Evolutionary conservation across 1,284 basidiomycete genomes (phyloP), one percentile per base, ranked within the genome.

Genomic region (Malassezia cuniculi): DNA sequence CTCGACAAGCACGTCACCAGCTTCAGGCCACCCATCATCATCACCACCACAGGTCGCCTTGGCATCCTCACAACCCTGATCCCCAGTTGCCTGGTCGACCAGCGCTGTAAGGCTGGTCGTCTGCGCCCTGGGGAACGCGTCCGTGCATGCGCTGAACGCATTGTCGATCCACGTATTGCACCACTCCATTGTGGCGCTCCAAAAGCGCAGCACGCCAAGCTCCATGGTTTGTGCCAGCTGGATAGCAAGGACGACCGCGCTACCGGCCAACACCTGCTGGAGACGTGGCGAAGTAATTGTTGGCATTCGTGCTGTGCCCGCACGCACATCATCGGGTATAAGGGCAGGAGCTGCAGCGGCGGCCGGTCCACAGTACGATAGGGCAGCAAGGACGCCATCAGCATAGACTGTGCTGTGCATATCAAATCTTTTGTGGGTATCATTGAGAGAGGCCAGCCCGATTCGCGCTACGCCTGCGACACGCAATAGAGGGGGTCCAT

Each of bases 181-280:
- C 42, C 42, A 45, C 24, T 45, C 42, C 32, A 45, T 36, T 19
- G 14, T 31, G 10, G 42, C 42, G 25, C 39, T 31, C 42, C 42
- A 45, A 26, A 34, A 45, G 3, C 36, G 36, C 18, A 45, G 28
- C 5, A 16, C 20, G 12, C 34, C n/a, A 5, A 29, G n/a, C 20
- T 37, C 42, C 8, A 45, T 14, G 3, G 27, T 22, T 6, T 8
- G 11, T 10, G 27, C 20, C 25, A 45, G 26, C 5, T 12, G 14
- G 2, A 8, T n/a, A 5, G 21, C 26, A 27, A 27, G 25, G 5
- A 18, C 12, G 5, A 15, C 14, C n/a, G 42, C 36, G 2, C 20
- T 27, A 14, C 31, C 36, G 2, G 37, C 42, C 2, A 45, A 27
- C 7, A 14, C 20, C 26, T 45, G 42, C 20, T 45, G 42, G 22